Conservation (phyloP, 768 basidiomycete genomes). For the Tylopilus intermedius region DNA sequence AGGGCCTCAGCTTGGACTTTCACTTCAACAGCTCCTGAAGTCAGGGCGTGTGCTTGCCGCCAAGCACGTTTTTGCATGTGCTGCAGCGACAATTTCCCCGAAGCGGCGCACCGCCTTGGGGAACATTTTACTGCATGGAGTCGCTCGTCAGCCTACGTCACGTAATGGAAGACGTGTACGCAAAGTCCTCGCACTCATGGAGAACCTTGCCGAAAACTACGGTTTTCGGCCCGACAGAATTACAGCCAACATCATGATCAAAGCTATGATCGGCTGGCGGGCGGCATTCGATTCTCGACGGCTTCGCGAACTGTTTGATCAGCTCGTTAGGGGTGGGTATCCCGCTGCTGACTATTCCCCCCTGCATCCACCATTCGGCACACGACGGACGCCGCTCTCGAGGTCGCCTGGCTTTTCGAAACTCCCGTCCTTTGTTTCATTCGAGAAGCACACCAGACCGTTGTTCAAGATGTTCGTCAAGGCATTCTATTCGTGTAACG, state of each 20-base stretch:
- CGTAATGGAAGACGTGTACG: conserved; percentile 45
- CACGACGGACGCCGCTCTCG: conserved; percentile 19
- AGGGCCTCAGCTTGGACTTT: conserved; percentile 11
- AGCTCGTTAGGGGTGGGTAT: conserved; percentile 56
- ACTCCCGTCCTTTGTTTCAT: conserved; percentile 43
- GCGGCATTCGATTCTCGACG: conserved; percentile 36
- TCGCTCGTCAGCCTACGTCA: conserved; percentile 28
- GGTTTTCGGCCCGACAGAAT: conserved; percentile 61
- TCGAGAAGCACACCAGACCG: conserved; percentile 57
- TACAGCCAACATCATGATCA: conserved; percentile 66
- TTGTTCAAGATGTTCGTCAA: conserved; percentile 71
- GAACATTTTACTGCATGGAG: conserved; percentile 53
- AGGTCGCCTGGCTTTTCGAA: conserved; percentile 31
- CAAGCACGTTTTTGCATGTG: conserved; percentile 35
- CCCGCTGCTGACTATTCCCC: conserved; percentile 34
- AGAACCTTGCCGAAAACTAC: conserved; percentile 38
- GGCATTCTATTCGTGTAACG: conserved; percentile 53
- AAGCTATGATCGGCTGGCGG: conserved; percentile 53
- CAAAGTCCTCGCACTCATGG: conserved; percentile 36
- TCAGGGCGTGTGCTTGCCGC: conserved; percentile 41
- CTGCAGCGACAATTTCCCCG: conserved; percentile 26
- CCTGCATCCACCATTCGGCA: conserved; percentile 43
- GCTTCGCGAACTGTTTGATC: conserved; percentile 59
- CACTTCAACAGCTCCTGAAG: conserved; percentile 23
- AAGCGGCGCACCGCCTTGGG: conserved; percentile 42